Conservation (phyloP, 164 flowering plant genomes). For the Santalum album region DNA sequence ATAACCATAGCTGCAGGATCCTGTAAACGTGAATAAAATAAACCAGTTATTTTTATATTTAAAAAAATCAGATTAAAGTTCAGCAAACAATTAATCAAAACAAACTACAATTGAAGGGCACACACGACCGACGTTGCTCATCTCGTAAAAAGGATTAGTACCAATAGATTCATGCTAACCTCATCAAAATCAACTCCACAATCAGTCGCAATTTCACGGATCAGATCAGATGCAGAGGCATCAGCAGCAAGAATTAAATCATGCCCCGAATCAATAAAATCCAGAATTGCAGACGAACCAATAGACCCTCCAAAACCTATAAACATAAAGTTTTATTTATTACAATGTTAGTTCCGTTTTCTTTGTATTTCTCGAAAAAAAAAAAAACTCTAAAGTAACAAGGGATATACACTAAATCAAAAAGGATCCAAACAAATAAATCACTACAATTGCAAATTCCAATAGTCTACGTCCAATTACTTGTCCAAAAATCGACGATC, state of each 20-base stretch:
- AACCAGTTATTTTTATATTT: no score
- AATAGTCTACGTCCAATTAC: neutral
- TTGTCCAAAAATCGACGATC: no score
- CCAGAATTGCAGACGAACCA: slow-evolving; percentile 53
- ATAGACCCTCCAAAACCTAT: slow-evolving; percentile 83
- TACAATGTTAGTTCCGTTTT: no score
- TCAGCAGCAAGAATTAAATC: slow-evolving; percentile 80
- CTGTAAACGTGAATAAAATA: slow-evolving; percentile 20
- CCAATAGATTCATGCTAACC: slow-evolving; percentile 23
- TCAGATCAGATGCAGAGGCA: slow-evolving; percentile 69
- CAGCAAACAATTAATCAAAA: neutral
- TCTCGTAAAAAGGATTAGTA: neutral
- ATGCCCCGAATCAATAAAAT: slow-evolving; percentile 83
- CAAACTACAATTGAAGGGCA: neutral
- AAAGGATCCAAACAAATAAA: neutral
- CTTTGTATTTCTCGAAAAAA: no score
- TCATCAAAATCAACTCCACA: slow-evolving; percentile 97
- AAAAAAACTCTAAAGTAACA: no score
- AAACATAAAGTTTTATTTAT: neutral
- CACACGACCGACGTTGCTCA: neutral
- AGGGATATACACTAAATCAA: no score
- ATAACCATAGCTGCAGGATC: slow-evolving; percentile 75
- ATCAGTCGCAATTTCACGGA: slow-evolving; percentile 72
- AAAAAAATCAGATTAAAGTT: no score
- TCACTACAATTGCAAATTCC: neutral